Percentiles rank a stretch among this genome's conserved stretches.
Conservation (phyloP, 2,329 filamentous ascomycete genomes). For the Fusarium nematophilum region DNA sequence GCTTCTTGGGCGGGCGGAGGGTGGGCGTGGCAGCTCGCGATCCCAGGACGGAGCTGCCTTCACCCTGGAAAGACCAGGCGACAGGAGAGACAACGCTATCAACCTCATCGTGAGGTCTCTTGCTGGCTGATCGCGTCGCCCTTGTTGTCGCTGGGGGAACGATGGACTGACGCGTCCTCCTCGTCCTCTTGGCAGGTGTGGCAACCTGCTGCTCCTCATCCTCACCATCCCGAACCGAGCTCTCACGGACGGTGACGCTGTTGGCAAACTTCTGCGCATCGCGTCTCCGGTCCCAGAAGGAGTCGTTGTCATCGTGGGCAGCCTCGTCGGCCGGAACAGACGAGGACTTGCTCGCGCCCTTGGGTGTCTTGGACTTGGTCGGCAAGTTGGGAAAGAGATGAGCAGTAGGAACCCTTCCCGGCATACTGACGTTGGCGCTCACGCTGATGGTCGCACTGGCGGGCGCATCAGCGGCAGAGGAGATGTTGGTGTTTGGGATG, state of each 20-base stretch:
- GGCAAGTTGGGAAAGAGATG: slow-evolving; percentile 49
- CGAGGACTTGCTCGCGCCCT: slow-evolving; percentile 44
- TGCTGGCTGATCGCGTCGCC: slow-evolving; percentile 62
- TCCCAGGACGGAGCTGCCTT: slow-evolving; percentile 58
- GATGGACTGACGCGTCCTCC: slow-evolving; percentile 52
- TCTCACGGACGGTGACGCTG: slow-evolving; percentile 49
- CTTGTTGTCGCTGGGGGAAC: slow-evolving; percentile 52
- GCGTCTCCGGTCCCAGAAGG: slow-evolving; percentile 50
- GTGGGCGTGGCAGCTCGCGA: slow-evolving; percentile 72
- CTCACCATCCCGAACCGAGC: slow-evolving; percentile 51
- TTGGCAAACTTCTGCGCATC: slow-evolving; percentile 56
- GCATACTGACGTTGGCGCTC: slow-evolving; percentile 52
- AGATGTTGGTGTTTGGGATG: slow-evolving; percentile 27
- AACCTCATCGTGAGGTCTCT: slow-evolving; percentile 66
- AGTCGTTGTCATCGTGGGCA: slow-evolving; percentile 46
- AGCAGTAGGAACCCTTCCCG: slow-evolving; percentile 51
- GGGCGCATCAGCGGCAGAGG: slow-evolving; percentile 35
- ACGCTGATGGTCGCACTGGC: slow-evolving; percentile 41
- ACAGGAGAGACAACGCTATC: slow-evolving; percentile 66
- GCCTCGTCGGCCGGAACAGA: slow-evolving; percentile 46
- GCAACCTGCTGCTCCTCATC: slow-evolving; percentile 43
- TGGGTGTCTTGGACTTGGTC: slow-evolving; percentile 44
- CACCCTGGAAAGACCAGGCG: slow-evolving; percentile 60
- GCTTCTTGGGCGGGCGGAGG: slow-evolving; percentile 68
- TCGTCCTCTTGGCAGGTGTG: slow-evolving; percentile 49